Percentiles rank a stretch among this genome's conserved stretches.
These are phyloP conservation scores for Stentor roeselii DNA, from an alignment of 73 alveolate genomes.

Conservation along the genomic window DNA sequence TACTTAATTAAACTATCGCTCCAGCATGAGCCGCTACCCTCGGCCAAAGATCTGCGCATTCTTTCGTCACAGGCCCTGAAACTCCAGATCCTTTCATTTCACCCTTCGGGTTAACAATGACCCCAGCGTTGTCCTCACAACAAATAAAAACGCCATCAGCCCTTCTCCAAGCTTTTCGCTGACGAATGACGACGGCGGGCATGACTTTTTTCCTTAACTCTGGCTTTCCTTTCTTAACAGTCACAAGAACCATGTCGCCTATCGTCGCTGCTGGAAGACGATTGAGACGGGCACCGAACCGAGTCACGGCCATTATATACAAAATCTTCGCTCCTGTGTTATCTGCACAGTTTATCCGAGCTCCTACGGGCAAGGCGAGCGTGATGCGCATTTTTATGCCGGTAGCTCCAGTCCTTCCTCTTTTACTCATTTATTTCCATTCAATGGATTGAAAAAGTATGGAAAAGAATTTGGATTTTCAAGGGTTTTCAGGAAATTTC, in stretches of 20 bases:
- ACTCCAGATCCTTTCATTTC: constrained; percentile 96
- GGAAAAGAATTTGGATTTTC: too few relatives aligned
- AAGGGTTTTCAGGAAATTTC: too few relatives aligned
- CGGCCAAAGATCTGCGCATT: constrained; percentile 86
- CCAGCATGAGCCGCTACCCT: constrained; percentile 92
- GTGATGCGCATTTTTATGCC: constrained; percentile 44
- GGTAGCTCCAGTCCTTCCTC: constrained; percentile 55
- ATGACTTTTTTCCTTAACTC: constrained; percentile 92
- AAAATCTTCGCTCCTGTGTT: constrained; percentile 81
- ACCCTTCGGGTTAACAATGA: constrained; percentile 92
- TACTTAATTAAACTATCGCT: constrained; percentile 79
- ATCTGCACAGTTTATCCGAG: constrained; percentile 91
- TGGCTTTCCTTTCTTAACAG: constrained; percentile 96
- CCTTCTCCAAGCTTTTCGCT: constrained; percentile 93
- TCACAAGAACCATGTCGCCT: constrained; percentile 89
- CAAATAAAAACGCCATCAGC: constrained; percentile 90
- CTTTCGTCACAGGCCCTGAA: constrained; percentile 95
- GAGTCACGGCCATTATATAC: constrained; percentile 69
- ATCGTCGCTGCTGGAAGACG: constrained; percentile 72
- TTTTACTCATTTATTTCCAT: constrained; percentile 38
- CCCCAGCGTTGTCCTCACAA: constrained; percentile 97
- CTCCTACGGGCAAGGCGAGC: constrained; percentile 72
- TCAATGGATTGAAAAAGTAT: too few relatives aligned
- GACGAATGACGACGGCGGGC: constrained; percentile 92
- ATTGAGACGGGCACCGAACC: constrained; percentile 44